Evolutionary conservation across 768 basidiomycete species (phyloP), one percentile per base, ranked within the genome.

Genomic region (Lactarius deliciosus): DNA sequence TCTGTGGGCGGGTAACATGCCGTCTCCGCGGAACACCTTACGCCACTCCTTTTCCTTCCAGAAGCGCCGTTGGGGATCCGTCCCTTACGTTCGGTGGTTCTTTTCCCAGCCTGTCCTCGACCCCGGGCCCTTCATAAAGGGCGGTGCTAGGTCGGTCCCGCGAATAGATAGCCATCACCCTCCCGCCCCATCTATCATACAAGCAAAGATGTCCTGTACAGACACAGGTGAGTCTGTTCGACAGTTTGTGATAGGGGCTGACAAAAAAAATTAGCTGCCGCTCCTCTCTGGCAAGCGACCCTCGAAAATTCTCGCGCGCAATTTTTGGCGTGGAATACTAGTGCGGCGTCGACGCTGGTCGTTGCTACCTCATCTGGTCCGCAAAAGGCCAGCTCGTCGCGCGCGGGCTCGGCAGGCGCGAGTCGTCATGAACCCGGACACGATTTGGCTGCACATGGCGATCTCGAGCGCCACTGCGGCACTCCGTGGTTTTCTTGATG

Each of bases 401-500:
- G 57, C 38, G 22, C 36, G 36, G 28, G 59, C 13, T 20, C 59
- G 9, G 25, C 50, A 60, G 58, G 47, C 5, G 18, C 57, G 13
- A 20, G 38, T 25, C 30, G 47, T 15, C 43, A 53, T 25, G 57
- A 43, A 58, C 40, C 41, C 11, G 57, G 57, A 25, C 61, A 63
- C 3, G 65, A 67, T 25, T 20, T 63, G 10, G 61, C 56, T 0
- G 65, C 32, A 20, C 66, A 64, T 22, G 62, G 62, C 53, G 58
- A 67, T 28, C 36, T 67, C 11, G 66, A 67, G 60, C 66, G 66
- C 32, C 66, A 67, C 15, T 64, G 66, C 20, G 66, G 66, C 16
- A 5, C 57, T 22, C 66, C 66, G 10, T 67, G 66, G 66, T 67
- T 67, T 62, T 67, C 66, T 34, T 67, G 62, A 67, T 58, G 47